Percentiles rank a stretch among this genome's conserved stretches.
phyloP scores from a whole-genome alignment of 306 rosid species.

The Canavalia ensiformis region DNA sequence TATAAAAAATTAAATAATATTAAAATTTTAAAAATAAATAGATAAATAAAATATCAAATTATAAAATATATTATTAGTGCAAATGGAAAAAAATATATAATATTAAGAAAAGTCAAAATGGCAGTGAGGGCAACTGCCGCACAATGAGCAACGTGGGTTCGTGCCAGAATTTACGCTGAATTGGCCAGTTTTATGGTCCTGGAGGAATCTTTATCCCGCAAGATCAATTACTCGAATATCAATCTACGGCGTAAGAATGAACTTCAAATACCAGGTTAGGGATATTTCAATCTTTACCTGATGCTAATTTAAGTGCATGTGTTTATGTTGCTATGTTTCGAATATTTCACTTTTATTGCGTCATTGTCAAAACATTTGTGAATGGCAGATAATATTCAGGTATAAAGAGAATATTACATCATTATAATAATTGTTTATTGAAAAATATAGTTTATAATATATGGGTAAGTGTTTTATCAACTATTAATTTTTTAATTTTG shows the following conservation, averaged over 20 bases:
- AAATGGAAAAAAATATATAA: no score
- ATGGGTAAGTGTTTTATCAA: no score
- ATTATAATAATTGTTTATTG: neutral
- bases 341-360: neutral
- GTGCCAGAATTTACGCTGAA: no score
- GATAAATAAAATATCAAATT: no score
- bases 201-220: constrained; percentile 64
- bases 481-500: no score
- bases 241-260: constrained; percentile 48
- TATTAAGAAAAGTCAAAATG: no score
- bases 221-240: constrained; percentile 65
- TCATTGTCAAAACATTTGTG: constrained; percentile 42
- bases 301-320: neutral
- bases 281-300: neutral
- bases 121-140: no score
- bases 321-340: neutral
- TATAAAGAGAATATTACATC: neutral
- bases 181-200: constrained; percentile 63
- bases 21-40: no score
- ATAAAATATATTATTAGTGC: no score
- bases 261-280: constrained; percentile 59
- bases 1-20: no score
- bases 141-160: no score
- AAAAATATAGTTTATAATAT: neutral
- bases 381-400: neutral